Percentiles rank a stretch among this genome's conserved stretches.
phyloP scores from a whole-genome alignment of 2,329 filamentous ascomycete genomes.

The Cladosporium oxysporum region DNA sequence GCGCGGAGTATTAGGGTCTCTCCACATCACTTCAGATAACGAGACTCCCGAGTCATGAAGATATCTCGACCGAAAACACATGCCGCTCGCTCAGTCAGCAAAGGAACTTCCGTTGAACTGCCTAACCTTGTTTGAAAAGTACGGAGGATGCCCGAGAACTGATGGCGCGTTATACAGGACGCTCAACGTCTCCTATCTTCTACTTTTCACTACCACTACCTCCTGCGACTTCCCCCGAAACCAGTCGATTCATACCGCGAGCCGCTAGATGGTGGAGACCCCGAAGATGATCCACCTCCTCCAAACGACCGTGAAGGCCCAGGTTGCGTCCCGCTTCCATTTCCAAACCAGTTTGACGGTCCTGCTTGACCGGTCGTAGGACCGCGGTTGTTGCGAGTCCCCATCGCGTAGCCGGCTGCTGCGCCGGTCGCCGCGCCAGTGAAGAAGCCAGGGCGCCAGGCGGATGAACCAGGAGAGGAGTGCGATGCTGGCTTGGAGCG shows the following conservation, averaged over 20 bases:
- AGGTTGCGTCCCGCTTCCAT: background rate
- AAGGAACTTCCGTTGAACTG: background rate
- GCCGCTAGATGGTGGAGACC: slow-evolving; percentile 11
- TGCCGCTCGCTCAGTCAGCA: slow-evolving; percentile 1
- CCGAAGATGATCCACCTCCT: slow-evolving; percentile 1
- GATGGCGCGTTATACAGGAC: background rate
- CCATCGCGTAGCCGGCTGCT: slow-evolving; percentile 67
- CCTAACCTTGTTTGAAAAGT: background rate
- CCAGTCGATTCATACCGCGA: slow-evolving; percentile 20
- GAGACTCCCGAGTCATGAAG: background rate
- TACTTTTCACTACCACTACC: background rate
- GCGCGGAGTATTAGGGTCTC: background rate
- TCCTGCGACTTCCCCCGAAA: slow-evolving; percentile 18
- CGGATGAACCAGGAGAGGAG: slow-evolving; percentile 26
- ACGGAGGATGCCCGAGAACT: background rate
- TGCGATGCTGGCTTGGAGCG: slow-evolving; percentile 9
- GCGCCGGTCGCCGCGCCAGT: slow-evolving; percentile 67
- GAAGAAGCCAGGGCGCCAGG: slow-evolving; percentile 77
- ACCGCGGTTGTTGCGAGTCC: slow-evolving; percentile 39
- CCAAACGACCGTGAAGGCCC: slow-evolving; percentile 13
- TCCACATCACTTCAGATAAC: background rate
- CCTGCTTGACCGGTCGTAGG: slow-evolving; percentile 38
- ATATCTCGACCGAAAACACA: background rate
- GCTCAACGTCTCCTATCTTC: background rate
- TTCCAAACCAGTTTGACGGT: slow-evolving; percentile 35